Conservation (phyloP, 2,329 filamentous ascomycete genomes). For the Macrophomina pseudophaseolina region DNA sequence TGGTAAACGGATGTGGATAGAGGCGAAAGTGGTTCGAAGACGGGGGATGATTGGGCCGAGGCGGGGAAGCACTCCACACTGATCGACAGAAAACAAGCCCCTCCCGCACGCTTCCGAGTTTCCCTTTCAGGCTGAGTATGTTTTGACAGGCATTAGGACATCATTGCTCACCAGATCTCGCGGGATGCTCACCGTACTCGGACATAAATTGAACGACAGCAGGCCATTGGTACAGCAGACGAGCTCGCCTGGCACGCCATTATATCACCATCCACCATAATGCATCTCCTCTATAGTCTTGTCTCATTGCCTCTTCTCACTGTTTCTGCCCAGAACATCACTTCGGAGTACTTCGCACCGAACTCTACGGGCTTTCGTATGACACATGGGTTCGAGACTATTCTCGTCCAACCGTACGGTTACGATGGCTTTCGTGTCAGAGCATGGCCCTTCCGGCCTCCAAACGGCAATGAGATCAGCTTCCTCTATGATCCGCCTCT, state of each 20-base stretch:
- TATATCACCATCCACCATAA: neutral
- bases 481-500: slow-evolving; percentile 48
- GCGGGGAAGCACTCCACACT: slow-evolving; percentile 23
- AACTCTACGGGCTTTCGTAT: slow-evolving; percentile 40
- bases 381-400: slow-evolving; percentile 47
- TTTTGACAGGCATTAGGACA: neutral
- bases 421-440: slow-evolving; percentile 48
- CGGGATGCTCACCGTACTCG: neutral
- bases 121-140: slow-evolving; percentile 14
- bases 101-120: slow-evolving; percentile 21
- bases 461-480: slow-evolving; percentile 43
- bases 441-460: slow-evolving; percentile 46
- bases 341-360: slow-evolving; percentile 29
- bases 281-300: slow-evolving; percentile 2
- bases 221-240: neutral
- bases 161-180: neutral
- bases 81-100: slow-evolving; percentile 15
- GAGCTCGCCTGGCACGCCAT: neutral
- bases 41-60: slow-evolving; percentile 19
- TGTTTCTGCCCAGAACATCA: slow-evolving; percentile 4
- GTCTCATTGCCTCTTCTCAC: neutral
- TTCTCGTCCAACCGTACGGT: slow-evolving; percentile 47
- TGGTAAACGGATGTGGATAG: neutral
- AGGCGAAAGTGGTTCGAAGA: slow-evolving; percentile 3
- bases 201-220: slow-evolving; percentile 7